Conservation (phyloP, 2,329 filamentous ascomycete species). For the Nakataea oryzae region DNA sequence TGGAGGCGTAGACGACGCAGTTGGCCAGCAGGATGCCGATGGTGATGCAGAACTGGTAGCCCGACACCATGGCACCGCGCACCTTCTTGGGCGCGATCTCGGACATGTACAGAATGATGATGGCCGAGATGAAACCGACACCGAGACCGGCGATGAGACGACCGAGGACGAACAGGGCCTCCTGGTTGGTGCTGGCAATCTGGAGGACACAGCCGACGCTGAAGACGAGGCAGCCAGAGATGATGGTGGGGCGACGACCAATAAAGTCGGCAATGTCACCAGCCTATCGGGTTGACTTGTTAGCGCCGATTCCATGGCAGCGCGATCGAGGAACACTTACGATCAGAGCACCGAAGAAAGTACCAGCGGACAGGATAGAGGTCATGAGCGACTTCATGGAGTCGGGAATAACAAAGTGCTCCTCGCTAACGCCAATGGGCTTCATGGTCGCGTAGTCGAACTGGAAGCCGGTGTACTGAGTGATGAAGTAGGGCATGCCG, state of each 20-base stretch:
- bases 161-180: slow-evolving; percentile 58
- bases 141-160: slow-evolving; percentile 68
- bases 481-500: slow-evolving; percentile 39
- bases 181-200: slow-evolving; percentile 41
- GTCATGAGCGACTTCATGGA: slow-evolving; percentile 47
- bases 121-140: slow-evolving; percentile 71
- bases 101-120: slow-evolving; percentile 81
- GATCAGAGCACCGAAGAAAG: slow-evolving; percentile 69
- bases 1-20: slow-evolving; percentile 59
- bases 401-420: background rate
- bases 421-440: background rate
- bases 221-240: slow-evolving; percentile 63
- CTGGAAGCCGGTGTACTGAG: background rate
- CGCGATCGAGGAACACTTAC: background rate
- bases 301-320: background rate
- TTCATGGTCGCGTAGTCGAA: background rate
- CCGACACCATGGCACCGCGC: slow-evolving; percentile 36
- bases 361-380: slow-evolving; percentile 67
- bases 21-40: slow-evolving; percentile 48
- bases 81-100: slow-evolving; percentile 70
- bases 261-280: slow-evolving; percentile 69
- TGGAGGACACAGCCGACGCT: slow-evolving; percentile 58
- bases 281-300: slow-evolving; percentile 23
- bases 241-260: slow-evolving; percentile 63
- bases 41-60: slow-evolving; percentile 68